Base-by-base conservation (phyloP, 768 basidiomycete genomes). In the Amanita brunnescens region DNA sequence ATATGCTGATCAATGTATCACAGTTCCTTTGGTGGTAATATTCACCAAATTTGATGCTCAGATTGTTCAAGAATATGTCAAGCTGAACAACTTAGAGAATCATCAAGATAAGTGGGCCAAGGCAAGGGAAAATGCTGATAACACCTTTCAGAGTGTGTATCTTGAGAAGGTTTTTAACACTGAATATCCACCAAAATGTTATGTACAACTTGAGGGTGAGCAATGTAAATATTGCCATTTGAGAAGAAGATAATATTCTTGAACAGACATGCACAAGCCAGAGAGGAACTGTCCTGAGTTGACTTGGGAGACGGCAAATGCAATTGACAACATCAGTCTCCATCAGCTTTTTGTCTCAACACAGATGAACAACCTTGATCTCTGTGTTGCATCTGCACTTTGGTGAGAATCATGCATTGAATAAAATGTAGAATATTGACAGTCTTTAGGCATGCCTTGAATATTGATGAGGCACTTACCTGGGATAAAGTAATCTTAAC, bases 1-100 rank as follows among this genome's bases (percentile, higher is more conserved):
- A n/a, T n/a, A n/a, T n/a, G n/a, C n/a, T n/a, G n/a, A n/a, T n/a
- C n/a, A n/a, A n/a, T n/a, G n/a, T n/a, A n/a, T 16, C 4, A 35
- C 30, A 73, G 72, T 73, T 20, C 70, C 71, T 5, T 64, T 72
- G 1, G 58, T 73, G 26, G 63, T 61, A 0, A 42, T 73, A 23
- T 70, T 73, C 54, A 71, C 67, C 1, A 72, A 71, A 47, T 64
- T 64, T 33, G 70, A 72, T 52, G 63, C 56, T 20, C 47, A 70
- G 8, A 47, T 61, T 35, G 30, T 18, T 30, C 43, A 57, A 39
- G 60, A 29, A 29, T 4, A 7, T 29, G 26, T 7, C 26, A 29
- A 29, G 3, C 7, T 29, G 59, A 43, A 2, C 26, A 29, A 55
- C 7, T 4, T 7, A 12, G n/a, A 13, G 10, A 4, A 35, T 13